Evolutionary conservation across 371 early-diverging fungal species (phyloP), one percentile per base, ranked within the genome.

Genomic region (Mortierella sp.): DNA sequence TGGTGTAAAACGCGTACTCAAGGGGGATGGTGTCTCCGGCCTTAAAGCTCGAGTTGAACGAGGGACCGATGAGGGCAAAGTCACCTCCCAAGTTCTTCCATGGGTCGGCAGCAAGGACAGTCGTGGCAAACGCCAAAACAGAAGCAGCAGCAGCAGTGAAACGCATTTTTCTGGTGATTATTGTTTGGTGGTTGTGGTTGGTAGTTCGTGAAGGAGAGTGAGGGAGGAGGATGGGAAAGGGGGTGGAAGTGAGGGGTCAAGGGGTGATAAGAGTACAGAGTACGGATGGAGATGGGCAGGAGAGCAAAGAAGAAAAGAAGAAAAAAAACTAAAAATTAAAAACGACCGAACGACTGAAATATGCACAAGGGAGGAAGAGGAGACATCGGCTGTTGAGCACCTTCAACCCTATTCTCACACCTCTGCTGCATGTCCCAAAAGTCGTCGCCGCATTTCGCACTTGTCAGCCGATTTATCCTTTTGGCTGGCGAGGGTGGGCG

Each of bases 61-160:
- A 14, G 24, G 83, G 83, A 2, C 83, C 83, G n/a, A 79, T 65
- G 66, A 65, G 64, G 26, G 79, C 78, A 66, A 83, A 43, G 67
- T 83, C 83, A 22, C 76, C 83, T 63, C 83, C 83, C 24, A 83
- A 31, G 61, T 47, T 63, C 70, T 79, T 83, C 83, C 83, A 83
- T 37, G 70, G 64, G n/a, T 67, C 3, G 39, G 39, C 75, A 31
- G 64, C 71, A 22, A 83, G 34, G 22, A 73, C 79, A 3, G 79
- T 73, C 41, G 67, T 41, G 19, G 79, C 79, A 22, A 83, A 16
- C 26, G 73, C 71, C 52, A 83, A 29, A 39, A 75, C 19, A 31
- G 83, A 55, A 29, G 73, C 74, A 50, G 76, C 64, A 61, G 53
- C 67, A 66, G 53, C 67, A 66, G 74, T 3, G 68, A 83, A 79